A percentile compares a stretch with the other conserved stretches of the same genome.
Conservation (phyloP, 768 basidiomycete species). For the Daedalea quercina region DNA sequence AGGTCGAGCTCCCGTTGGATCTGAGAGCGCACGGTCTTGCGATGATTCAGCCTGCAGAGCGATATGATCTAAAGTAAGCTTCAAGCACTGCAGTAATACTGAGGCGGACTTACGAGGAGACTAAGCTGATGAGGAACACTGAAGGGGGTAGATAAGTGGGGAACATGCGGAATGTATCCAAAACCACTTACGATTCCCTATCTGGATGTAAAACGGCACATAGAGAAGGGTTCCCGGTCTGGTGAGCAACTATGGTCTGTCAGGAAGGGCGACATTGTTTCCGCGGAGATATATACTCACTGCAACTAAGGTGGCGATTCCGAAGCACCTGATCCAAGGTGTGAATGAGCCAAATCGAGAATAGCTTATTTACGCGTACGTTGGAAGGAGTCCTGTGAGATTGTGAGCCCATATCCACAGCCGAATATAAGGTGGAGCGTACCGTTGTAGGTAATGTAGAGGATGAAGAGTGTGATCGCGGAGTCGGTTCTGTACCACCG, state of each 20-base stretch:
- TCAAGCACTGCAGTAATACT: neutral
- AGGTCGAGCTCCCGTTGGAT: neutral
- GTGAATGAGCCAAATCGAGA: neutral
- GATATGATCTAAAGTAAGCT: no score
- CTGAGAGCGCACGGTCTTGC: neutral
- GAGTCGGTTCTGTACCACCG: neutral
- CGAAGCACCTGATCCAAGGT: neutral
- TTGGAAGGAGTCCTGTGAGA: neutral
- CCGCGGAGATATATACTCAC: no score
- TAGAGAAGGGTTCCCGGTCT: neutral
- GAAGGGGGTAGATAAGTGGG: no score
- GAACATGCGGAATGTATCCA: neutral
- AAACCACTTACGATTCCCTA: neutral
- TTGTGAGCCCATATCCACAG: neutral
- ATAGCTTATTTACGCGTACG: neutral
- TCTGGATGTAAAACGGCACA: slow-evolving; percentile 3
- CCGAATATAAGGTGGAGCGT: neutral
- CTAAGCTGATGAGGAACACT: slow-evolving; percentile 1
- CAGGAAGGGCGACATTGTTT: neutral
- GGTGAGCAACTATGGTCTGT: neutral
- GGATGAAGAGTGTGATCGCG: slow-evolving; percentile 1
- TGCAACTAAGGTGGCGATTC: neutral
- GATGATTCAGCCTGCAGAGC: neutral
- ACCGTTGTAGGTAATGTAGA: slow-evolving; percentile 3
- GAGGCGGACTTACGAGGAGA: neutral